Evolutionary conservation across 2,329 filamentous ascomycete species (phyloP), one percentile per base, ranked within the genome.

Genomic region (Lizonia empirigonia): DNA sequence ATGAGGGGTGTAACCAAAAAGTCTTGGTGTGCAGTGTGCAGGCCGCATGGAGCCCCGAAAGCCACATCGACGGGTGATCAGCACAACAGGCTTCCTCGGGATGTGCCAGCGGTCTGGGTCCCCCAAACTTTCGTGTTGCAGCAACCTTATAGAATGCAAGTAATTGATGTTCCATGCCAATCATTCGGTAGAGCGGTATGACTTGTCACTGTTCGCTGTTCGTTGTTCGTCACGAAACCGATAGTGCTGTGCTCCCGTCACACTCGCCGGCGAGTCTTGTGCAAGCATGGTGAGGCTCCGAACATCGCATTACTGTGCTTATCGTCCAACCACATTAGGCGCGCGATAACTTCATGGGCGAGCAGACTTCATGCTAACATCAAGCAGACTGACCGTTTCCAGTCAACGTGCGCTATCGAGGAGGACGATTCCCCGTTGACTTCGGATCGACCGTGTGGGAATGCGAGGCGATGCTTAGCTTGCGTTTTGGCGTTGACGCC

Each of bases 51-150:
- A 47, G 55, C 56, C 56, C 62, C 63, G 58, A 62, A 71, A 68
- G 67, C 69, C 68, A 70, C 63, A 53, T 40, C 35, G 59, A 65
- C 68, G 69, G 69, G 62, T 72, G 68, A 72, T 71, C 62, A 63
- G 53, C 70, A 67, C 49, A 59, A 36, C 44, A 53, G 55, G 54
- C 58, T 57, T 57, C 50, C 53, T 57, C 42, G 41, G 44, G 55
- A 51, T 45, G 53, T 64, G 65, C 69, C 67, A 68, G 63, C 65
- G 64, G 56, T 61, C 46, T 58, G 67, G 69, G 47, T 59, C 48
- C 36, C 37, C 52, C 57, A 53, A 23, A 53, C 30, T 53, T n/a
- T 50, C 39, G 53, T 50, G 47, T 55, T 44, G 40, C 41, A 24
- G 40, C 27, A 50, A 53, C 47, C 18, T 50, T 34, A 29, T 37